phyloP scores from a whole-genome alignment of 108 stramenopile genomes.

The Nannochloropsis gaditana region DNA sequence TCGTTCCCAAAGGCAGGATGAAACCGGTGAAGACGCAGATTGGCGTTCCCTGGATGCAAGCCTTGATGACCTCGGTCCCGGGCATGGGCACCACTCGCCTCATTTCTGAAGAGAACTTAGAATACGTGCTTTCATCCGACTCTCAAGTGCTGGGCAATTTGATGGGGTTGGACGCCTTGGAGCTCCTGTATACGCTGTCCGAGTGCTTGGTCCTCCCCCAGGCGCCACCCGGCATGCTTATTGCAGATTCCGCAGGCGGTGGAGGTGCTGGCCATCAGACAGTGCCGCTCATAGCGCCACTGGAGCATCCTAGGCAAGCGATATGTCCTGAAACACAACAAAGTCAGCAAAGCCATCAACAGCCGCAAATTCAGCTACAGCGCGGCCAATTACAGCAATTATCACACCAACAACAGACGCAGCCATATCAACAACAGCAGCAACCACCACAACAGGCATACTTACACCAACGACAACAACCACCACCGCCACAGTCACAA shows the following conservation, averaged over 20 bases:
- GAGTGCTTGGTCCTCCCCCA: slow-evolving; percentile 1
- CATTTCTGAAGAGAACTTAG: neutral
- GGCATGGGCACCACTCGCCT: slow-evolving; percentile 6
- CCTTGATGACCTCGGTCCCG: neutral
- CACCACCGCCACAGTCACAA: no score
- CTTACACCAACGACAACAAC: no score
- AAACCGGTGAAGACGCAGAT: slow-evolving; percentile 8
- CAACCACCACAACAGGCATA: no score
- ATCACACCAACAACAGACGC: no score
- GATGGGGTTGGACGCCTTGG: neutral
- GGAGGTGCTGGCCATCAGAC: no score
- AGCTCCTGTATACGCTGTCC: slow-evolving; percentile 10
- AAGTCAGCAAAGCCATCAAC: no score
- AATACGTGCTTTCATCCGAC: neutral
- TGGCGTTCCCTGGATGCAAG: slow-evolving; percentile 12
- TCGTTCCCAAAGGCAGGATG: neutral
- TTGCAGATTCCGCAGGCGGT: neutral
- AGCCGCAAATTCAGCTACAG: no score
- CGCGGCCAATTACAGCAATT: no score
- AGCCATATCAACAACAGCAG: no score
- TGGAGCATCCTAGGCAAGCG: no score
- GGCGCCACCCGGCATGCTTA: neutral
- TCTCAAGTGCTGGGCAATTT: neutral
- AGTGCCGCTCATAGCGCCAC: no score
- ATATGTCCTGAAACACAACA: no score